Percentiles rank a stretch among this genome's conserved stretches.
Evolutionary conservation across 805 yeast species (phyloP).

Genomic region (Kockiozyma suomiensis): DNA sequence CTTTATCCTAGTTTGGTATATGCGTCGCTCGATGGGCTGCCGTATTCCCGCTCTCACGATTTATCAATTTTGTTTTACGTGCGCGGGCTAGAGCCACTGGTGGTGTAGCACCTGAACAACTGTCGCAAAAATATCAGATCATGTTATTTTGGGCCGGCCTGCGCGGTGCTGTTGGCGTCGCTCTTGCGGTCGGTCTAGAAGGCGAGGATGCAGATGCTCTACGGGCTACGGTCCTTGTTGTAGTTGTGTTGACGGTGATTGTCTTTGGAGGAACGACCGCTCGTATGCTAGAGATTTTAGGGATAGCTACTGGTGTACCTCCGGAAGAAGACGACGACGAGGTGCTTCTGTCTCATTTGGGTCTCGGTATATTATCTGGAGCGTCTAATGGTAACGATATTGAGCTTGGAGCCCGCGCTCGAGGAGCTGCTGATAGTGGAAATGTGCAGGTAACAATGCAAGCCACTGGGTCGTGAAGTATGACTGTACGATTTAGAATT

Average conservation of each 20-base stretch:
- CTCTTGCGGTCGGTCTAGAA: constrained; percentile 94
- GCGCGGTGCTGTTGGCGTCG: constrained; percentile 99
- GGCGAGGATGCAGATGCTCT: constrained; percentile 89
- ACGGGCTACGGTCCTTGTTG: constrained; percentile 92
- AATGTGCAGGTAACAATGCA: too few species aligned
- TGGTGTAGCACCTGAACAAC: constrained; percentile 68
- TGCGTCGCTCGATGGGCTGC: constrained; percentile 97
- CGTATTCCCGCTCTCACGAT: constrained; percentile 86
- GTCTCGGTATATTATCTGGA: constrained; percentile 49
- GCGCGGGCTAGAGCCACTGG: constrained; percentile 52
- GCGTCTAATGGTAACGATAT: not conserved
- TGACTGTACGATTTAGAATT: too few species aligned
- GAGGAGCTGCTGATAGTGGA: not conserved
- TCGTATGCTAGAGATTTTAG: constrained; percentile 92
- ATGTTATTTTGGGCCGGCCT: constrained; percentile 99
- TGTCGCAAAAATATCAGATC: constrained; percentile 93
- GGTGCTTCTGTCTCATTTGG: constrained; percentile 55
- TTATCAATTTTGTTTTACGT: constrained; percentile 77
- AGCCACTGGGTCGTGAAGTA: too few species aligned
- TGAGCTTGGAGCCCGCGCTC: not conserved
- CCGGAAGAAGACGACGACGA: constrained; percentile 90
- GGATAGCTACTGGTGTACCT: constrained; percentile 87
- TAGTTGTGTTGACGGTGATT: constrained; percentile 93
- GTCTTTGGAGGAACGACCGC: constrained; percentile 98
- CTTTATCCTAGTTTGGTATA: constrained; percentile 56